Conservation (phyloP, 306 rosid genomes). For the Sesbania bispinosa region DNA sequence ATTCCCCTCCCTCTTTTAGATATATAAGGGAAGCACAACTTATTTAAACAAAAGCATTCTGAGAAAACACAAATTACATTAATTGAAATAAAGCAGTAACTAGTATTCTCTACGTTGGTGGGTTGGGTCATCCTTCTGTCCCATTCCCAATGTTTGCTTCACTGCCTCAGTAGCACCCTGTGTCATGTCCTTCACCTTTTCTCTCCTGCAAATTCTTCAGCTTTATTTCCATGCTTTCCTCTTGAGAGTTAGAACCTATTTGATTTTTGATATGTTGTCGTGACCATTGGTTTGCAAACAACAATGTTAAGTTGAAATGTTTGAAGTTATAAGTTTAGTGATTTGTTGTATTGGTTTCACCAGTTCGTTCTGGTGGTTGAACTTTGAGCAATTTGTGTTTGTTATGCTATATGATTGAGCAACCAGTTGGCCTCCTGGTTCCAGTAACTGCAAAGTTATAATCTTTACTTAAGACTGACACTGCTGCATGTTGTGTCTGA, state of each 20-base stretch:
- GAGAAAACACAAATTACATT: no score
- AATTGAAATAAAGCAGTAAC: no score
- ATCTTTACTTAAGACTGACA: background rate
- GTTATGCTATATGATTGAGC: background rate
- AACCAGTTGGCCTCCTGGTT: no score
- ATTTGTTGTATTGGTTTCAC: background rate
- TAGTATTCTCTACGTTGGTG: no score
- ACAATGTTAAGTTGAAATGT: background rate
- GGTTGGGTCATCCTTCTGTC: slow-evolving; percentile 7
- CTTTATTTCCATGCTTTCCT: background rate
- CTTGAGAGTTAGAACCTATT: no score
- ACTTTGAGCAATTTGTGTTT: background rate
- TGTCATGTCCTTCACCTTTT: slow-evolving; percentile 49
- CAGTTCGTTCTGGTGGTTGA: background rate
- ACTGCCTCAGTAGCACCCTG: slow-evolving; percentile 50
- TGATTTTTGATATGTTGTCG: no score
- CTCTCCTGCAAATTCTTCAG: slow-evolving; percentile 26
- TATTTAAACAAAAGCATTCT: no score
- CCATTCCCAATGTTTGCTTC: slow-evolving; percentile 62
- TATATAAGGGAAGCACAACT: no score
- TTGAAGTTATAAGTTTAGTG: background rate
- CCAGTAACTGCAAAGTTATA: background rate
- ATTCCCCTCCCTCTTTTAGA: no score
- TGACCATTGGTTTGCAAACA: background rate
- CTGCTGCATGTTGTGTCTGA: background rate